Base-by-base conservation (phyloP, 1,284 basidiomycete genomes). In the Coniferiporia weirii region DNA sequence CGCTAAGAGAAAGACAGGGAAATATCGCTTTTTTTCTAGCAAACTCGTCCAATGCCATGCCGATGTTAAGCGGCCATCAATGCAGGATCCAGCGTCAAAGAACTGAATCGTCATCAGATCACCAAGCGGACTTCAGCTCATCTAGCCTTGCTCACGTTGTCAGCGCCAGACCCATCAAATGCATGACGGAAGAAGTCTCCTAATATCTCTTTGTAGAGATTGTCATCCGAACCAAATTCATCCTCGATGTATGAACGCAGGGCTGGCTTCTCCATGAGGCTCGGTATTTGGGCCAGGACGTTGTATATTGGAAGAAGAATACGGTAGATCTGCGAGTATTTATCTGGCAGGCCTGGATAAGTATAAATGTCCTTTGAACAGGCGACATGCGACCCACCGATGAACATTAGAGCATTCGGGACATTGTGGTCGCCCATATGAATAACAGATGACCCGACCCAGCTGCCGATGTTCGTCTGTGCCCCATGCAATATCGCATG, bases 31-130 rank as follows among this genome's bases (percentile, higher is more conserved):
- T 76, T 90, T 92, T 75, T 92, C 89, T 64, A 92, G 70, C 51
- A 76, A 76, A 52, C 83, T 82, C 72, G 90, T 92, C 89, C 89
- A 92, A 68, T 92, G 90, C 89, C 89, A 92, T 2, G 89, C 89
- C 68, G 87, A 89, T 40, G 89, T 91, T 66, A 91, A 70, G 15
- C 89, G 75, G 15, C 81, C 82, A 56, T 84, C 82, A 60, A 83
- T 83, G 66, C 82, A 79, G 17, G 73, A 74, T 5, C 76, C 76
- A 15, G 70, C 70, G 48, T 67, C 66, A 45, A 57, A 65, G 43
- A 72, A 58, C 57, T 59, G 44, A 20, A 9, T n/a, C 12, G 44
- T 9, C 12, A 9, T 46, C 17, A 43, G 19, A n/a, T 79, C 82
- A 48, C 85, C 85, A 12, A 32, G 87, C 86, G 67, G 89, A 66